Evolutionary conservation across 179 eudicot genomes (phyloP), one percentile per base, ranked within the genome.

Genomic region (Gypsophila paniculata): DNA sequence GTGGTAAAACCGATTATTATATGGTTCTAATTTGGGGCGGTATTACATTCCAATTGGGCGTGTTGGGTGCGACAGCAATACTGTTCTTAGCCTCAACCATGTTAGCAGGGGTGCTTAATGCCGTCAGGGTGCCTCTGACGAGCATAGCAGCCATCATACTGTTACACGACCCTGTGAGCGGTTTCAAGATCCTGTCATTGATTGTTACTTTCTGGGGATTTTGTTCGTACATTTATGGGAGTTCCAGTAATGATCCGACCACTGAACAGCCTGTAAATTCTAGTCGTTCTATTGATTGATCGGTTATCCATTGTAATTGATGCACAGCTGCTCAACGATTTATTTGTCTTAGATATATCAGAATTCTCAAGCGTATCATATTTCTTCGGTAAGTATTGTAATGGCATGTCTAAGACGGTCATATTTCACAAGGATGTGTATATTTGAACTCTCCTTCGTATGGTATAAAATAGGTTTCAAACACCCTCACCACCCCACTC

Each of bases 141-240:
- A 91, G 96, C 70, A 75, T 93, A 23, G 98, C 98, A 15, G 97
- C 93, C 9, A 95, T 93, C 54, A 78, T 86, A 67, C 69, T 93
- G 73, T 77, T 93, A 71, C 69, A 82, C 5, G 98, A 93, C 53
- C 89, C 97, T 3, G 86, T 89, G 89, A 86, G 93, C 58, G 96
- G 98, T 32, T 93, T 93, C 82, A 93, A 93, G 87, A 93, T 93
- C 70, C 71, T 93, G 42, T 86, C 98, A 23, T 74, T 93, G 80
- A 52, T 83, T 14, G 72, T 93, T 32, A 89, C 96, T 17, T 83
- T 89, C 67, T 93, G 98, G 98, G 98, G 98, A 29, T 93, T 91
- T 65, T 80, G 82, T 44, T 93, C 80, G 17, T 93, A 91, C 55
- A 83, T 93, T 8, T 93, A 89, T 39, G 98, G 96, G 17, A 78